These are phyloP conservation scores for Cercospora nicotianae DNA, from an alignment of 2,329 filamentous ascomycete genomes.

Conservation along the genomic window DNA sequence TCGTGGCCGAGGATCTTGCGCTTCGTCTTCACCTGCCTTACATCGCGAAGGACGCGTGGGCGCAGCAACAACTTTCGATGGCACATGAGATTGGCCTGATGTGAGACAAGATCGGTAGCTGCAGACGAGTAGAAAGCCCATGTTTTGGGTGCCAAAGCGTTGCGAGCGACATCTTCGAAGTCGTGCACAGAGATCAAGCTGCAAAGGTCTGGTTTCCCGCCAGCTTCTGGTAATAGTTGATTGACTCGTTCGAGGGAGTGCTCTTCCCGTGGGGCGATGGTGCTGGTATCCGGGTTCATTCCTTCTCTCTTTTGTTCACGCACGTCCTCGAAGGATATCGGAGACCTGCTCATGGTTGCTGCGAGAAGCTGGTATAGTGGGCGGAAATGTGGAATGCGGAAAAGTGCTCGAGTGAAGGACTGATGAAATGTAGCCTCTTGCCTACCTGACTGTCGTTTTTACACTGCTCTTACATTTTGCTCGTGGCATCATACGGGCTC, in stretches of 20 bases:
- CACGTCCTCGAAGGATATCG: background rate
- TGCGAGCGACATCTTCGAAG: slow-evolving; percentile 45
- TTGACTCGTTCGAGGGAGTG: slow-evolving; percentile 13
- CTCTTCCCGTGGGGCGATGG: background rate
- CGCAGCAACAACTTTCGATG: slow-evolving; percentile 49
- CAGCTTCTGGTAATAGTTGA: slow-evolving; percentile 25
- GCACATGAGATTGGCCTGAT: slow-evolving; percentile 42
- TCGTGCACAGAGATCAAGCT: slow-evolving; percentile 51
- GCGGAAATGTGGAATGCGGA: background rate
- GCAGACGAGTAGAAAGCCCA: slow-evolving; percentile 50
- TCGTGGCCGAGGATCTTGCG: slow-evolving; percentile 38
- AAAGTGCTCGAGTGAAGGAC: background rate
- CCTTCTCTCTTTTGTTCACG: slow-evolving; percentile 11
- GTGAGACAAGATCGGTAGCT: slow-evolving; percentile 50
- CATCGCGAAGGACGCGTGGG: slow-evolving; percentile 48
- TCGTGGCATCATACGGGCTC: background rate
- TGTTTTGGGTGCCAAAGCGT: slow-evolving; percentile 38
- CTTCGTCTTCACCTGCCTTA: slow-evolving; percentile 39
- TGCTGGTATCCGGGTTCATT: slow-evolving; percentile 12
- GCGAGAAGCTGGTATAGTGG: background rate
- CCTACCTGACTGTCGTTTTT: background rate
- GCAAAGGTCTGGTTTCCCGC: slow-evolving; percentile 47
- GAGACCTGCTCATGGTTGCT: background rate
- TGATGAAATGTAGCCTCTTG: background rate
- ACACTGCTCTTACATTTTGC: background rate